A percentile compares a stretch with the other conserved stretches of the same genome.
These are phyloP conservation scores for Patellaria atrata DNA, from an alignment of 495 filamentous ascomycete genomes.

Conservation along the genomic window DNA sequence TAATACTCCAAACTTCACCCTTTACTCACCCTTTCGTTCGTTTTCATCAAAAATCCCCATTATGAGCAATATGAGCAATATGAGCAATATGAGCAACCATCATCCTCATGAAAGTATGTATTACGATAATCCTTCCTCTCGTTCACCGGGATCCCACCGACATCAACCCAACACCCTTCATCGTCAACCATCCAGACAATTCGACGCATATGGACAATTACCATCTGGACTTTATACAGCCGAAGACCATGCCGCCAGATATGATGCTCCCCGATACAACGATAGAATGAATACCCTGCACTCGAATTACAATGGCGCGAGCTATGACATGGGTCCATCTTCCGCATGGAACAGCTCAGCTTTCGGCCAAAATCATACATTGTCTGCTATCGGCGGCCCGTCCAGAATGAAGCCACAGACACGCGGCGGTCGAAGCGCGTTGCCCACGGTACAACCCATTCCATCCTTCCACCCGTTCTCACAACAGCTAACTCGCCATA, in stretches of 20 bases:
- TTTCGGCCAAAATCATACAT: conserved; percentile 15
- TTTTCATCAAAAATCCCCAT: too few species aligned
- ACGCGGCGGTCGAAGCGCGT: conserved; percentile 11
- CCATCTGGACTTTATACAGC: conserved; percentile 17
- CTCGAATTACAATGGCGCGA: conserved; percentile 7
- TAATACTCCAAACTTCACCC: too few species aligned
- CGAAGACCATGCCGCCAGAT: conserved; percentile 18
- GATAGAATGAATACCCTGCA: conserved; percentile 21
- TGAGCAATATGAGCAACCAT: too few species aligned
- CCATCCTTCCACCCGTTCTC: too few species aligned
- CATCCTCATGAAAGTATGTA: too few species aligned
- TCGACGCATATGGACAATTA: conserved; percentile 32
- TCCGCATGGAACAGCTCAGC: conserved; percentile 18
- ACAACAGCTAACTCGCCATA: background rate
- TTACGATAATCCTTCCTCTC: conserved; percentile 43
- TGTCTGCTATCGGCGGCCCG: conserved; percentile 14
- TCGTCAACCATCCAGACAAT: conserved; percentile 52
- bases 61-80: too few species aligned
- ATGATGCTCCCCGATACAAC: conserved; percentile 16
- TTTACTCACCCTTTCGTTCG: too few species aligned
- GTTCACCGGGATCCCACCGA: conserved; percentile 46
- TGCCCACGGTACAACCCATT: conserved; percentile 19
- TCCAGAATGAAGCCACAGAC: conserved; percentile 12
- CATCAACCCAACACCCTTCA: conserved; percentile 51
- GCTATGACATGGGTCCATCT: conserved; percentile 14